Conservation (phyloP, 768 basidiomycete species). For the Thelephora aurantiotincta region DNA sequence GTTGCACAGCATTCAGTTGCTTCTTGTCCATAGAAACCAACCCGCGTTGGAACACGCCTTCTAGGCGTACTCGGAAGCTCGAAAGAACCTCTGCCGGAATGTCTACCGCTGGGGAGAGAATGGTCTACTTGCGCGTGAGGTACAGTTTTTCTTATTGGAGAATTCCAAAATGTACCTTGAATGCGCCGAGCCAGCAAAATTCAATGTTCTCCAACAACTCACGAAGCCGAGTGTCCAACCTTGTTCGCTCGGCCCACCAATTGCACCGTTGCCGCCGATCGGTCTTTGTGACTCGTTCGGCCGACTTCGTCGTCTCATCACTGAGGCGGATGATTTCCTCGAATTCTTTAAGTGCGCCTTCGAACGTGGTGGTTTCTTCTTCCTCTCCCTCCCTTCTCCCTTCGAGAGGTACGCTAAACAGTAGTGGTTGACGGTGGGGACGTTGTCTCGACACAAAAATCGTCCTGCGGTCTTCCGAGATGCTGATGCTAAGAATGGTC, state of each 20-base stretch:
- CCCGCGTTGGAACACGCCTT: slow-evolving; percentile 60
- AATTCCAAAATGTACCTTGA: slow-evolving; percentile 53
- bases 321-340: slow-evolving; percentile 67
- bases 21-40: slow-evolving; percentile 47
- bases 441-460: slow-evolving; percentile 76
- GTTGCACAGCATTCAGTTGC: slow-evolving; percentile 27
- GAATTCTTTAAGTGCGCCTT: slow-evolving; percentile 61
- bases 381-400: slow-evolving; percentile 66
- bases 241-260: slow-evolving; percentile 80
- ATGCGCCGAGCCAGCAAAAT: slow-evolving; percentile 93
- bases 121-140: slow-evolving; percentile 29
- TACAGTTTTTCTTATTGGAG: neutral
- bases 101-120: slow-evolving; percentile 35
- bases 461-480: slow-evolving; percentile 72
- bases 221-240: slow-evolving; percentile 64
- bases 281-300: slow-evolving; percentile 54
- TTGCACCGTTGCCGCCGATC: slow-evolving; percentile 46
- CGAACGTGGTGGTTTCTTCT: slow-evolving; percentile 58
- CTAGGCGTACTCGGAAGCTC: slow-evolving; percentile 52
- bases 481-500: slow-evolving; percentile 72
- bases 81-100: slow-evolving; percentile 30
- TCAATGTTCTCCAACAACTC: slow-evolving; percentile 76
- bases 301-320: slow-evolving; percentile 61
- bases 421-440: slow-evolving; percentile 42
- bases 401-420: slow-evolving; percentile 84